phyloP scores from a whole-genome alignment of 2,329 filamentous ascomycete species.

The Alternaria metachromatica region DNA sequence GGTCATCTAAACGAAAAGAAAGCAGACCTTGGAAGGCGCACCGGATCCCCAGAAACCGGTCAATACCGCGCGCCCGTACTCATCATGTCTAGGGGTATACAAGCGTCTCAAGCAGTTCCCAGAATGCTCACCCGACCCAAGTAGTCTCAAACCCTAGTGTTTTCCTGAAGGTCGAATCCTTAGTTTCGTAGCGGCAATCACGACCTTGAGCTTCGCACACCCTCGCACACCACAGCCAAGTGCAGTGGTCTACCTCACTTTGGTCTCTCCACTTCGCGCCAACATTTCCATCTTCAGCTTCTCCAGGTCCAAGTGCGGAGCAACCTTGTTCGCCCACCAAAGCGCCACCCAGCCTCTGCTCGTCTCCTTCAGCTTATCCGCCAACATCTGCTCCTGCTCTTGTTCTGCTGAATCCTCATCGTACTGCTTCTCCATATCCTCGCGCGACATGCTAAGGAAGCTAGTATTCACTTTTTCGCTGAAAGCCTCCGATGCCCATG shows the following conservation, averaged over 20 bases:
- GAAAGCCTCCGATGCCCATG: constrained; percentile 13
- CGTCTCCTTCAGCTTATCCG: constrained; percentile 5
- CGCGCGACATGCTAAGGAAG: constrained; percentile 1
- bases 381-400: constrained; percentile 1
- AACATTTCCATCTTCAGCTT: neutral
- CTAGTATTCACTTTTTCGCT: constrained; percentile 18
- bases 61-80: neutral
- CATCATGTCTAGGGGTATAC: neutral
- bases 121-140: neutral
- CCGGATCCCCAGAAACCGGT: neutral
- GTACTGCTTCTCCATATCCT: neutral
- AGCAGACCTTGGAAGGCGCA: neutral
- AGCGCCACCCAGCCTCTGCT: constrained; percentile 6
- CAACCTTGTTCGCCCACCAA: constrained; percentile 13
- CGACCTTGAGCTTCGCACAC: neutral
- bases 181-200: neutral
- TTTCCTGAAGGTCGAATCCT: neutral
- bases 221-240: neutral
- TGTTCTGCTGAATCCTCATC: constrained; percentile 4
- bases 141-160: neutral
- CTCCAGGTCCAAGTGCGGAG: neutral
- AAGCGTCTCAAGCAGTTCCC: no score
- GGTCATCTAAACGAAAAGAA: neutral
- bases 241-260: neutral
- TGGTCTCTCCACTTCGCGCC: neutral